These are phyloP conservation scores for Filobasidium uniguttulatum DNA, from an alignment of 1,284 basidiomycete species.

Conservation along the genomic window DNA sequence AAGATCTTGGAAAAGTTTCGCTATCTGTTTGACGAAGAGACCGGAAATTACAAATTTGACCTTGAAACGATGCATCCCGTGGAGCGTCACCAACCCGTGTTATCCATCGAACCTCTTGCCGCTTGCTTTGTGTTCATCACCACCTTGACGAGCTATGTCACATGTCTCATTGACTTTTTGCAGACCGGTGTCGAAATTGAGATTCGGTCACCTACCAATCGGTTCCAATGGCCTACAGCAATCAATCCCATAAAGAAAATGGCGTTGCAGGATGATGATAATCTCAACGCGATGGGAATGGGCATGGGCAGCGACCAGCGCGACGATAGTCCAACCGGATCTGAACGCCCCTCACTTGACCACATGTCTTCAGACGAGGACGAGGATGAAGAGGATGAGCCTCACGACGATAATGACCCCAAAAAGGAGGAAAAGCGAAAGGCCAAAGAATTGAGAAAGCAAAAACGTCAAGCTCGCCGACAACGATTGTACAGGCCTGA, in stretches of 20 bases:
- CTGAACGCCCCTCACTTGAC: too few species aligned
- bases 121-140: constrained; percentile 38
- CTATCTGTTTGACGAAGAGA: constrained; percentile 28
- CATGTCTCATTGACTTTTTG: constrained; percentile 28
- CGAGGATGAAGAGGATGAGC: constrained; percentile 16
- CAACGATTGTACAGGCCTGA: constrained; percentile 15
- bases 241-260: constrained; percentile 33
- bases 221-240: constrained; percentile 38
- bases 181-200: constrained; percentile 31
- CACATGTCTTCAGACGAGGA: not conserved
- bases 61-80: not conserved
- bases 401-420: too few species aligned
- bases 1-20: constrained; percentile 43
- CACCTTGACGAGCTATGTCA: constrained; percentile 30
- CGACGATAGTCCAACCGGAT: constrained; percentile 1
- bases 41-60: constrained; percentile 24
- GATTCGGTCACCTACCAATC: constrained; percentile 27
- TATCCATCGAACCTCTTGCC: constrained; percentile 31
- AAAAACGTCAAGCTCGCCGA: constrained; percentile 5
- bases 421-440: constrained; percentile 13
- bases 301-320: constrained; percentile 21
- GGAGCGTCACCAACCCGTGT: not conserved
- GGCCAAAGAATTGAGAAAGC: constrained; percentile 8
- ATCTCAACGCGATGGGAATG: constrained; percentile 19
- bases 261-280: constrained; percentile 16